Base-by-base conservation (phyloP, 345 rosid genomes). In the Xanthoceras sorbifolium region DNA sequence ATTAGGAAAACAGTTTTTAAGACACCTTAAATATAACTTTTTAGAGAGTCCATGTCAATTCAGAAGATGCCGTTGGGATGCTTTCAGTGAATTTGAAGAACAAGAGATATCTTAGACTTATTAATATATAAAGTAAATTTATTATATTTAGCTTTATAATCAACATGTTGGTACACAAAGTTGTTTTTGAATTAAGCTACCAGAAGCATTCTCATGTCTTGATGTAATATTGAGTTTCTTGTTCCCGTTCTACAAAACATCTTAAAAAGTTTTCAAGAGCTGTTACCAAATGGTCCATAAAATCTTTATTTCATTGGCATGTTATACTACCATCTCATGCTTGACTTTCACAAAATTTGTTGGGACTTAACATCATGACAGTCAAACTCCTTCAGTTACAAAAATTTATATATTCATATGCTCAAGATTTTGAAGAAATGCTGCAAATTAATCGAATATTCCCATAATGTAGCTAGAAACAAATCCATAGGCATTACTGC, bases 361-460 rank as follows among this genome's bases (percentile, higher is more conserved):
- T 55, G 8, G 20, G 23, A 26, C 17, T 20, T n/a, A 14, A 44
- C 22, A 3, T 12, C 11, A 26, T 9, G 31, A 23, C 8, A 26
- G 38, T 9, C 59, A 69, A 28, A 69, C 72, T 69, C 15, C 7
- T 38, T 38, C 42, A 38, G 9, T 69, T 69, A 46, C 3, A 15
- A 10, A 36, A 29, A 31, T 7, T 6, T 8, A 57, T 36, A 29
- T 15, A 34, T 36, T 25, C 32, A 38, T 72, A 52, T 20, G 6
- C 14, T 28, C 75, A 38, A 59, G 4, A 38, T 36, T 59, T 9
- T 59, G 64, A 57, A 72, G n/a, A 44, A 71, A 25, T 59, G 59
- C 59, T 73, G 46, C 69, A 29, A n/a, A 64, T n/a, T 32, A 42
- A 26, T 74, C 32, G 26, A 44, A 18, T 44, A 38, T 60, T 73